Conservation (phyloP, 2,329 filamentous ascomycete genomes). For the Fusarium marasasianum region DNA sequence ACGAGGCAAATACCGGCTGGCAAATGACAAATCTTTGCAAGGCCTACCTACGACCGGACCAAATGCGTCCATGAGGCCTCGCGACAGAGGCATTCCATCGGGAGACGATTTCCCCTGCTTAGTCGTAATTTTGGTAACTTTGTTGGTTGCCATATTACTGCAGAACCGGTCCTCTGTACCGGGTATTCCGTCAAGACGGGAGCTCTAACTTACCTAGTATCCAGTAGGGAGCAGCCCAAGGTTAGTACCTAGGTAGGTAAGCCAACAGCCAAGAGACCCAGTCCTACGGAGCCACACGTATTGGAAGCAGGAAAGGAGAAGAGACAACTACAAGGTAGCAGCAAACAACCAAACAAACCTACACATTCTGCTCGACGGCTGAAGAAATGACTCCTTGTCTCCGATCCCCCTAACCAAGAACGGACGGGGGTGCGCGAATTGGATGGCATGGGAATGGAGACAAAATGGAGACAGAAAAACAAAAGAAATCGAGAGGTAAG, state of each 20-base stretch:
- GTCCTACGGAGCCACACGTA: conserved; percentile 4
- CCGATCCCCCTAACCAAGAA: conserved; percentile 11
- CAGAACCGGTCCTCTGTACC: conserved; percentile 5
- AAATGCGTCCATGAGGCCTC: neutral
- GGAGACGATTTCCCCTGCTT: neutral
- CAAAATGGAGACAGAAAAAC: neutral
- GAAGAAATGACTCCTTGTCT: conserved; percentile 7
- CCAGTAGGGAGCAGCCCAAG: neutral
- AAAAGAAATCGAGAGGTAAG: neutral
- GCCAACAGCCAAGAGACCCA: neutral
- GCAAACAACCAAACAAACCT: neutral
- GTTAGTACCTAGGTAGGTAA: neutral
- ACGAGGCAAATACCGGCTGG: neutral
- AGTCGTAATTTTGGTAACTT: neutral
- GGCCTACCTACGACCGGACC: neutral
- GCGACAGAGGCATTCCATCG: neutral
- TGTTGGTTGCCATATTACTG: neutral
- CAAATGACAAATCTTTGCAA: conserved; percentile 14
- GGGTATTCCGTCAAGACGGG: neutral
- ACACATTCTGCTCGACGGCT: conserved; percentile 22
- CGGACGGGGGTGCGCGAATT: conserved; percentile 16
- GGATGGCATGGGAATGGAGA: neutral
- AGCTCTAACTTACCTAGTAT: neutral
- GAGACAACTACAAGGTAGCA: neutral
- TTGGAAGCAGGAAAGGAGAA: neutral